Conservation (phyloP, 805 yeast genomes). For the Kregervanrija fluxuum region DNA sequence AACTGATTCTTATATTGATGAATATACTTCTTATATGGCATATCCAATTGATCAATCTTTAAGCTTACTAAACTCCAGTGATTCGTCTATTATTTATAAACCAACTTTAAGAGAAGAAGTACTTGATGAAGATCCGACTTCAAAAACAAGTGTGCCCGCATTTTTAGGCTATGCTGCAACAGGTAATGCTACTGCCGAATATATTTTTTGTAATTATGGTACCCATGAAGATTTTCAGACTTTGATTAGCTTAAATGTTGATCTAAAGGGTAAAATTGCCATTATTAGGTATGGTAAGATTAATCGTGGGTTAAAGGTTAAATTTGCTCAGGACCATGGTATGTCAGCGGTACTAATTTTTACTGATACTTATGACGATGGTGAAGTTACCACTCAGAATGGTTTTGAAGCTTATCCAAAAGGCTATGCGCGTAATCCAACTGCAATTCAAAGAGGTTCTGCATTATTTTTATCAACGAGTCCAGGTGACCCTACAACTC, state of each 20-base stretch:
- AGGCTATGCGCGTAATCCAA: constrained; percentile 74
- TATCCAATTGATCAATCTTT: constrained; percentile 53
- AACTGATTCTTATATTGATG: constrained; percentile 38
- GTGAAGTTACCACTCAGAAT: constrained; percentile 40
- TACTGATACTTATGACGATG: constrained; percentile 65
- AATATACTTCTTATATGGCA: constrained; percentile 56
- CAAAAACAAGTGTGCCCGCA: constrained; percentile 51
- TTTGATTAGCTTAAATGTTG: constrained; percentile 40
- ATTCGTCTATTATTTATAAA: constrained; percentile 30
- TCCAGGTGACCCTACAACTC: constrained; percentile 80
- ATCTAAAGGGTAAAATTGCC: constrained; percentile 51
- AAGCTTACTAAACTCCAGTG: constrained; percentile 27
- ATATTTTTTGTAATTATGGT: constrained; percentile 67
- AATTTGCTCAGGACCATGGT: constrained; percentile 67
- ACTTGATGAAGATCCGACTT: constrained; percentile 41
- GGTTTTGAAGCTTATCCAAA: constrained; percentile 63
- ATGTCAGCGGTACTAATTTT: constrained; percentile 61
- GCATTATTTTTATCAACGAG: constrained; percentile 51
- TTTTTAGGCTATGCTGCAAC: constrained; percentile 72
- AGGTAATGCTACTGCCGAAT: constrained; percentile 65
- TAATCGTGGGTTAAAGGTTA: constrained; percentile 69
- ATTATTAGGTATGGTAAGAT: constrained; percentile 59
- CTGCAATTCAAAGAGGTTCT: constrained; percentile 71
- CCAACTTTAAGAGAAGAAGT: constrained; percentile 50
- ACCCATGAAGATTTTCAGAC: constrained; percentile 48